These are phyloP conservation scores for Pleurotus tuoliensis DNA, from an alignment of 768 basidiomycete species.

Conservation along the genomic window DNA sequence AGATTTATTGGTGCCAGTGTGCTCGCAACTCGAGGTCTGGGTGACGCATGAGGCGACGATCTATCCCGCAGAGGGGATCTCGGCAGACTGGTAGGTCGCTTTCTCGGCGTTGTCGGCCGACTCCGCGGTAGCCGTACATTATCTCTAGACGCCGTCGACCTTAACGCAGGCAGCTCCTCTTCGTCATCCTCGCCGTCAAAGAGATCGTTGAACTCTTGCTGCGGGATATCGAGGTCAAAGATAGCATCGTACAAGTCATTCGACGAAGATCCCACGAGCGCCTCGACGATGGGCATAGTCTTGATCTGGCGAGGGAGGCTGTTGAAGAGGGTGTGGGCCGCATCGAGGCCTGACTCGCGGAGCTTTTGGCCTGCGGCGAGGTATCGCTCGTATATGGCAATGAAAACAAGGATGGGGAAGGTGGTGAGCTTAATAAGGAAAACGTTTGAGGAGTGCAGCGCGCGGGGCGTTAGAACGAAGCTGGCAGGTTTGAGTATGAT, in stretches of 20 bases:
- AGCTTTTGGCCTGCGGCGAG: slow-evolving; percentile 46
- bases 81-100: slow-evolving; percentile 20
- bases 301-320: slow-evolving; percentile 70
- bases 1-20: slow-evolving; percentile 14
- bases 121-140: slow-evolving; percentile 19
- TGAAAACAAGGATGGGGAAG: slow-evolving; percentile 73
- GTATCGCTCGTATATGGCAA: slow-evolving; percentile 78
- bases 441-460: slow-evolving; percentile 81
- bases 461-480: slow-evolving; percentile 69
- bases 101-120: slow-evolving; percentile 20
- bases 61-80: slow-evolving; percentile 14
- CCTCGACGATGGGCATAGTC: slow-evolving; percentile 70
- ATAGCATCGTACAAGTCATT: slow-evolving; percentile 74
- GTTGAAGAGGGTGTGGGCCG: slow-evolving; percentile 55
- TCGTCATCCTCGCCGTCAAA: slow-evolving; percentile 45
- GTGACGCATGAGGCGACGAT: slow-evolving; percentile 13
- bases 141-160: slow-evolving; percentile 36
- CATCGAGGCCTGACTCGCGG: slow-evolving; percentile 48
- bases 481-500: slow-evolving; percentile 75
- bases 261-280: slow-evolving; percentile 66
- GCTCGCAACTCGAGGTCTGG: slow-evolving; percentile 15
- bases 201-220: slow-evolving; percentile 37
- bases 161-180: slow-evolving; percentile 31
- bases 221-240: slow-evolving; percentile 59
- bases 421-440: slow-evolving; percentile 82